These are phyloP conservation scores for Trichoderma koningii DNA, from an alignment of 2,329 filamentous ascomycete species.

Conservation along the genomic window DNA sequence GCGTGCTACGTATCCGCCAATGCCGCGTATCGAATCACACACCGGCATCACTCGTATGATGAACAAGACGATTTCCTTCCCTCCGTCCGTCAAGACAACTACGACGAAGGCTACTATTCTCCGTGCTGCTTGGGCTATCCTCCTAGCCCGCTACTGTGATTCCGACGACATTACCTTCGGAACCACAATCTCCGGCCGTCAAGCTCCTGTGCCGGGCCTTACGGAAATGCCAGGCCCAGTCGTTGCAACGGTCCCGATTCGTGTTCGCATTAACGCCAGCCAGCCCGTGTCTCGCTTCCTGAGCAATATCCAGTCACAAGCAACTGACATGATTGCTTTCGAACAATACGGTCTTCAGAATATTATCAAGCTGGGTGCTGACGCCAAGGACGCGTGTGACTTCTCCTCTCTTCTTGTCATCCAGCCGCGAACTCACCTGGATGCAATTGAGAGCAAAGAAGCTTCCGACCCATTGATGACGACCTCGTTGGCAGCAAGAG, in stretches of 20 bases:
- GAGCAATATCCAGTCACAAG: conserved; percentile 28
- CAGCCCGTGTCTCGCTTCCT: conserved; percentile 24
- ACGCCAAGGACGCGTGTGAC: conserved; percentile 14
- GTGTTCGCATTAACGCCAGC: conserved; percentile 24
- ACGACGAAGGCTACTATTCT: conserved; percentile 29
- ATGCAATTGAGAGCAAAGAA: conserved; percentile 2
- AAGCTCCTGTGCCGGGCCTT: conserved; percentile 28
- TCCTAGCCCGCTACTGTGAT: conserved; percentile 30
- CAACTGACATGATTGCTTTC: conserved; percentile 31
- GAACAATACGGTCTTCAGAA: conserved; percentile 32
- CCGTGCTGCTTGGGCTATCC: conserved; percentile 32
- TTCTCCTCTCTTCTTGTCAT: conserved; percentile 23
- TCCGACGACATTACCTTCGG: conserved; percentile 32
- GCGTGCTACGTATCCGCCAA: conserved; percentile 15
- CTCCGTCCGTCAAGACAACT: neutral
- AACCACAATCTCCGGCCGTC: conserved; percentile 31
- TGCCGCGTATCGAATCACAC: conserved; percentile 3
- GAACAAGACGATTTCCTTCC: conserved; percentile 14
- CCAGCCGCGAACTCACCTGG: conserved; percentile 9
- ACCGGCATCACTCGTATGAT: neutral
- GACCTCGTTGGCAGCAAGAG: neutral
- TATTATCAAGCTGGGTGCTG: conserved; percentile 13
- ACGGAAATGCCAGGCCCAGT: conserved; percentile 29
- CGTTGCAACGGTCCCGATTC: conserved; percentile 30
- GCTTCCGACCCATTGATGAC: conserved; percentile 1